A percentile compares a stretch with the other conserved stretches of the same genome.
Conservation (phyloP, 176 grass and related monocot genomes). For the Urochloa ruziziensis region DNA sequence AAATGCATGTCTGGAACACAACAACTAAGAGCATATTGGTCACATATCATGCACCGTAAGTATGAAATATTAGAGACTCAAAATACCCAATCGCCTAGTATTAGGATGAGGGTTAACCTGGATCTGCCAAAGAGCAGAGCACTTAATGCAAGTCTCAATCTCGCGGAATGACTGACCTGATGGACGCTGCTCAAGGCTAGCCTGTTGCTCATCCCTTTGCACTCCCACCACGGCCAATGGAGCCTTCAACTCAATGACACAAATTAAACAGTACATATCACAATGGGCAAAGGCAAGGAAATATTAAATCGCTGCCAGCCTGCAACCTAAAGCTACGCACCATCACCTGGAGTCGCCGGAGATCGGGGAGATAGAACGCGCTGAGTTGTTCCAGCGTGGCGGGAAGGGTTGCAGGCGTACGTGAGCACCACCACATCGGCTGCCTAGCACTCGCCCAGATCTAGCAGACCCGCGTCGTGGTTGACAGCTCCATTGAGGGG, state of each 20-base stretch:
- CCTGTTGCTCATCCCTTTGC: slow-evolving; percentile 90
- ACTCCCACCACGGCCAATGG: slow-evolving; percentile 80
- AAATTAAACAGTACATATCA: slow-evolving; percentile 18
- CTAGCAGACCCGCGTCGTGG: too few relatives aligned
- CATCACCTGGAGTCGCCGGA: slow-evolving; percentile 71
- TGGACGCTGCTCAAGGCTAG: slow-evolving; percentile 78
- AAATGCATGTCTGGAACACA: too few relatives aligned
- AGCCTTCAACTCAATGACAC: slow-evolving; percentile 57
- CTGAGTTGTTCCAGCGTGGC: slow-evolving; percentile 76
- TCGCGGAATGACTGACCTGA: slow-evolving; percentile 91
- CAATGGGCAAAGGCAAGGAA: not conserved
- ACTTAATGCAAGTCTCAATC: slow-evolving; percentile 95
- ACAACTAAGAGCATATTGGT: too few relatives aligned
- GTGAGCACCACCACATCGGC: slow-evolving; percentile 89
- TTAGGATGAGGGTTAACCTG: slow-evolving; percentile 44
- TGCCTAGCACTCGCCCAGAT: slow-evolving; percentile 83
- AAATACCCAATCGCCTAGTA: too few relatives aligned
- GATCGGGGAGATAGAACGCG: slow-evolving; percentile 86
- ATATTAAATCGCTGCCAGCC: not conserved
- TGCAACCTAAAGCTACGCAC: not conserved
- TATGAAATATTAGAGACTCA: too few relatives aligned
- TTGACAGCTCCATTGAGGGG: too few relatives aligned
- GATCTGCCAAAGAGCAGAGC: slow-evolving; percentile 87
- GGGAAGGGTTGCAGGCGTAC: slow-evolving; percentile 72
- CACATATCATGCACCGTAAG: too few relatives aligned